Percentiles rank a stretch among this genome's conserved stretches.
phyloP scores from a whole-genome alignment of 441 rosid species.

The Brassica hybrid region DNA sequence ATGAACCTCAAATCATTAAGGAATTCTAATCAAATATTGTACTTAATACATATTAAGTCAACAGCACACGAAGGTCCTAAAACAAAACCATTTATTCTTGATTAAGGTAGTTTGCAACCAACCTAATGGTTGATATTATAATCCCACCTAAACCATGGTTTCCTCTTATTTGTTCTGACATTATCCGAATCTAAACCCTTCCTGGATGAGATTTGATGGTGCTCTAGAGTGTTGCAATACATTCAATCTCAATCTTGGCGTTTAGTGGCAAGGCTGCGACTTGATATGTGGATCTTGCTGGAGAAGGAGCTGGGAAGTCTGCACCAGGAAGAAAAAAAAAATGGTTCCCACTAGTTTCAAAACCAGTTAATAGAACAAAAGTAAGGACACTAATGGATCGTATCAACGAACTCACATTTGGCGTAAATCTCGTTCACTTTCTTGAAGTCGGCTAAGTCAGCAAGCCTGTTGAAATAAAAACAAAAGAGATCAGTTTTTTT shows the following conservation, averaged over 20 bases:
- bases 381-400: not conserved
- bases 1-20: no score
- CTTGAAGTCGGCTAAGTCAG: conserved; percentile 92
- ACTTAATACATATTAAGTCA: not conserved
- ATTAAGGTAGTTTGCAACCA: not conserved
- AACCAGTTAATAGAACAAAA: not conserved
- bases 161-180: not conserved
- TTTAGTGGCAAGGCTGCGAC: conserved; percentile 90
- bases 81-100: not conserved
- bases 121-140: not conserved
- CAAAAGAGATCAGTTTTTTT: not conserved
- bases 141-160: not conserved
- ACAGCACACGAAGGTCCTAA: not conserved
- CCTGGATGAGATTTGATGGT: not conserved
- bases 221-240: conserved; percentile 72
- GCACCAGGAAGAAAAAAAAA: conserved; percentile 31
- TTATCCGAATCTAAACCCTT: not conserved
- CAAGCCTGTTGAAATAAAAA: conserved; percentile 61
- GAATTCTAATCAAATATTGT: not conserved
- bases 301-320: conserved; percentile 88
- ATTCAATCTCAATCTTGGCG: conserved; percentile 90
- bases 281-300: conserved; percentile 91
- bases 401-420: conserved; percentile 67
- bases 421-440: conserved; percentile 94
- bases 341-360: not conserved